These are phyloP conservation scores for Dendrobium chrysotoxum DNA, from an alignment of 106 monocot species.

Conservation along the genomic window DNA sequence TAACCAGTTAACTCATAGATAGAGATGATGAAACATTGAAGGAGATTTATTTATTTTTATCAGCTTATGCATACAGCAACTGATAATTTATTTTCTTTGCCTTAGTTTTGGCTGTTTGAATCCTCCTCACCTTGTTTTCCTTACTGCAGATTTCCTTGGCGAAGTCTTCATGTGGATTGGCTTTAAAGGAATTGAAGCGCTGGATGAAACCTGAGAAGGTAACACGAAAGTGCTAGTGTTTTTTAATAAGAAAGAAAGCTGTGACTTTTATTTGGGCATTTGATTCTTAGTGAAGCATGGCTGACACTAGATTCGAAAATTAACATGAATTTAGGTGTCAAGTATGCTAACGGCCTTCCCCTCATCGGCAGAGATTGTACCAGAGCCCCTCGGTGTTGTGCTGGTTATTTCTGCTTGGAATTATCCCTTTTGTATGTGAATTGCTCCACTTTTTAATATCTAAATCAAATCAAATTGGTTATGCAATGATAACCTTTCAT, in stretches of 20 bases:
- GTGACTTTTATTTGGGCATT: not conserved
- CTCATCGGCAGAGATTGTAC: slow-evolving; percentile 66
- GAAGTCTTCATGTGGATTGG: slow-evolving; percentile 28
- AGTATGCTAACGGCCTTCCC: slow-evolving; percentile 59
- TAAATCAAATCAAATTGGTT: not conserved
- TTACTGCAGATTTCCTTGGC: slow-evolving; percentile 53
- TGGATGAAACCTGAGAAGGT: slow-evolving; percentile 96
- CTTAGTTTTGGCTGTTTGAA: not conserved
- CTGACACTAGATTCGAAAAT: not conserved
- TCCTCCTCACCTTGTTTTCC: not conserved
- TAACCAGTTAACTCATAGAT: too few relatives aligned
- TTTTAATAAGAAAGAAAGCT: not conserved
- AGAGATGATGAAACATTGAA: too few relatives aligned
- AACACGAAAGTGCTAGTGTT: not conserved
- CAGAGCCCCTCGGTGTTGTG: slow-evolving; percentile 86
- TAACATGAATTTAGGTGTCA: slow-evolving; percentile 35
- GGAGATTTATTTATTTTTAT: too few relatives aligned
- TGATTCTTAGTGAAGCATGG: not conserved
- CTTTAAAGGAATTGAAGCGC: slow-evolving; percentile 44
- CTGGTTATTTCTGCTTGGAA: slow-evolving; percentile 95
- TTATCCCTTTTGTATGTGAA: slow-evolving; percentile 73
- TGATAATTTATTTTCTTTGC: not conserved
- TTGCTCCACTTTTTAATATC: not conserved
- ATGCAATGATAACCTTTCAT: not conserved
- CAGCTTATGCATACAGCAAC: too few relatives aligned